Base-by-base conservation (phyloP, 2,329 filamentous ascomycete species). In the Fusarium annulatum region DNA sequence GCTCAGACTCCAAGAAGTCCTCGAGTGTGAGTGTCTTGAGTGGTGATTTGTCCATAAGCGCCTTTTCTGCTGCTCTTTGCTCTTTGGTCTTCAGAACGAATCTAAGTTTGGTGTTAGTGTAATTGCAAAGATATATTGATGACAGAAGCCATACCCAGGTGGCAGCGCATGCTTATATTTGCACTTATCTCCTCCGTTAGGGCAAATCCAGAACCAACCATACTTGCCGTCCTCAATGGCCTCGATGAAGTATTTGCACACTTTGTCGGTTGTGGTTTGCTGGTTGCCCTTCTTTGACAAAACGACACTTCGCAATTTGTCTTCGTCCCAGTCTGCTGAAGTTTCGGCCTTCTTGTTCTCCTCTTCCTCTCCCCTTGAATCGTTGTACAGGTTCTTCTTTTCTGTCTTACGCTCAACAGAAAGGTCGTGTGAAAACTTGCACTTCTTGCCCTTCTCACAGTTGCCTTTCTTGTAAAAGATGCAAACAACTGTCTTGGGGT, bases 151-250 rank as follows among this genome's bases (percentile, higher is more conserved):
- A 80, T 90, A 97, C 94, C 96, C 96, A 80, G 95, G 93, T 77
- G 97, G 96, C 78, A 99, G 88, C 79, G 93, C 95, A 83, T 99
- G 96, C 85, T 93, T 95, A 82, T 99, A 99, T 92, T 96, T 98
- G 93, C 96, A 99, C 84, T 97, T 94, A 81, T 99, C 93, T 73
- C 94, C 96, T 74, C 95, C 95, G 80, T 98, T 98, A 52, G 96
- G 96, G 88, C 96, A 99, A 67, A 91, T 88, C 96, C 96, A 99
- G 85, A 99, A 98, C 96, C 96, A 99, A 72, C 96, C 96, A 79
- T 99, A 99, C 84, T 98, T 99, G 79, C 95, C 94, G 81, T 99
- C 96, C 85, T 99, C 96, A 72, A 99, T 96, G 33, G 96, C 96
- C 76, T 95, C 92, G 81, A 98, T 96, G 82, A 99, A 99, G 87